Evolutionary conservation across 2,329 filamentous ascomycete genomes (phyloP).

Genomic region (Xylaria multiplex): DNA sequence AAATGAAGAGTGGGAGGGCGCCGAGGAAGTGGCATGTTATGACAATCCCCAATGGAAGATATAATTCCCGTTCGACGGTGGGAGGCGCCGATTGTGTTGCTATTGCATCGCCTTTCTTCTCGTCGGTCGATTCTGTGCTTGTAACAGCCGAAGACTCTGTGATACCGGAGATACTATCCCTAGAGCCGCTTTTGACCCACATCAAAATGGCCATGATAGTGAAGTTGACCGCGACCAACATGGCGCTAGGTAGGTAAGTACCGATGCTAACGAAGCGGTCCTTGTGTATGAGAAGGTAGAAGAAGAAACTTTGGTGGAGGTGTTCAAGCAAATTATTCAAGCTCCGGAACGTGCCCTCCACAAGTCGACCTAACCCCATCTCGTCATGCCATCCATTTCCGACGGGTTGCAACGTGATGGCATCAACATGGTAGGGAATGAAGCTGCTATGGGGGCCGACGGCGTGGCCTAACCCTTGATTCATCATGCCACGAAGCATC

Average conservation of each 20-base stretch:
- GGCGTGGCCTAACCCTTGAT: conserved; percentile 87
- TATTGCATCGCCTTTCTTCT: conserved; percentile 42
- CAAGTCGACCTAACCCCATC: conserved; percentile 89
- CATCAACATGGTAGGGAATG: conserved; percentile 97
- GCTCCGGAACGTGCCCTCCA: conserved; percentile 91
- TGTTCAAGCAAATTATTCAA: conserved; percentile 97
- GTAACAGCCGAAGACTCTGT: background rate
- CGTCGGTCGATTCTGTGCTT: conserved; percentile 37
- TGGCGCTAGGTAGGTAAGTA: conserved; percentile 96
- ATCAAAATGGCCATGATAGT: conserved; percentile 93
- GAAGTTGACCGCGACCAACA: conserved; percentile 94
- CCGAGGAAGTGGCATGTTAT: conserved; percentile 78
- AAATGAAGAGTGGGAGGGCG: conserved; percentile 83
- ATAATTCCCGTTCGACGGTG: conserved; percentile 70
- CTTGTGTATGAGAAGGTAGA: conserved; percentile 91
- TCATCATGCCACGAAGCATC: conserved; percentile 91
- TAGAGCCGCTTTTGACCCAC: conserved; percentile 88
- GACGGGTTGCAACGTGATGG: conserved; percentile 89
- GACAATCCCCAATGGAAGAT: conserved; percentile 79
- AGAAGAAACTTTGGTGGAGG: conserved; percentile 98
- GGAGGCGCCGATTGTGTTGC: conserved; percentile 23
- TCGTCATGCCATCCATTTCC: conserved; percentile 97
- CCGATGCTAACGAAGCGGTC: conserved; percentile 97
- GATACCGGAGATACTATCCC: conserved; percentile 37
- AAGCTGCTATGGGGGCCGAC: conserved; percentile 94